Base-by-base conservation (phyloP, 768 basidiomycete genomes). In the Leucocoprinus sp. region DNA sequence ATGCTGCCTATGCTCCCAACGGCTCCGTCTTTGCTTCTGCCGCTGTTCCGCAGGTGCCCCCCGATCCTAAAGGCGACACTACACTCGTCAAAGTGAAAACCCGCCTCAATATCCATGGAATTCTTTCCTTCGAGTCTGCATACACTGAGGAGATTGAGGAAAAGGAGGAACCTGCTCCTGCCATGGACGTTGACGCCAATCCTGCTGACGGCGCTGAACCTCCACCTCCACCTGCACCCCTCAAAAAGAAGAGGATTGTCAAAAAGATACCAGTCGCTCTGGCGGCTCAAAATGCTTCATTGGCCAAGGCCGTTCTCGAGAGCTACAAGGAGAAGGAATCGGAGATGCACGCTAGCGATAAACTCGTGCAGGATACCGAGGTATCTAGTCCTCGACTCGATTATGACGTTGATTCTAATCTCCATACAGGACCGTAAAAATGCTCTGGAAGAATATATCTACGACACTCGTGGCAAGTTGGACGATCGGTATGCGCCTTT, bases 311-410 rank as follows among this genome's bases (percentile, higher is more conserved):
- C 5, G 48, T 75, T 17, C 57, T 95, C 33, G 82, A 93, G 58
- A 60, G 64, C 47, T 70, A 72, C 61, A 80, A 72, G 63, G 90
- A 97, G 69, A 73, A 75, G 54, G 96, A 98, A 70, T 82, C 80
- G 14, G 69, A 85, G 67, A 89, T 99, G 91, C 76, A 84, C 62
- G 76, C 86, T 22, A 69, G 78, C 45, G 96, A 99, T 69, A 97
- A 95, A 72, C 85, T 98, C 51, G 95, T 99, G 42, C 78, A 82
- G 71, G 96, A 99, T 62, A 99, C 96, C 47, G 95, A 97, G 80
- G 76, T 67, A 49, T 27, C 37, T 15, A 18, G 7, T 15, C 21
- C 41, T 55, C 2, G 8, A 2, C 2, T 43, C 12, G 8, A 1
- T 43, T 42, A 3, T 22, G 14, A 21, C 15, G 40, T 33, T 15